Evolutionary conservation across 169 alveolate genomes (phyloP).

Genomic region (Fabrea salina): DNA sequence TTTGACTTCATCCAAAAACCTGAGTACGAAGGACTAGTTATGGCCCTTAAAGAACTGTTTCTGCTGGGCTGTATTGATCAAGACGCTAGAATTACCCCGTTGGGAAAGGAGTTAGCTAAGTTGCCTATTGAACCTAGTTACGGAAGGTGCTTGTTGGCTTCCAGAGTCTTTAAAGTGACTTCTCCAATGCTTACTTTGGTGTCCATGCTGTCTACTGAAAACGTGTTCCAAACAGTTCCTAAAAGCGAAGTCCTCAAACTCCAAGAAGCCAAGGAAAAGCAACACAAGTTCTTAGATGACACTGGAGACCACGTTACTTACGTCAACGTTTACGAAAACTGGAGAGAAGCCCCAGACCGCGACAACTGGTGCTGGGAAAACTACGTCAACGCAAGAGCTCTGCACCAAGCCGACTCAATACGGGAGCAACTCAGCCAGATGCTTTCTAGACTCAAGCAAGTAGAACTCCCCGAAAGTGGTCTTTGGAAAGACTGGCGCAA

Average conservation of each 20-base stretch:
- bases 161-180: slow-evolving; percentile 77
- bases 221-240: slow-evolving; percentile 44
- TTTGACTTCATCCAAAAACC: slow-evolving; percentile 37
- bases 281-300: slow-evolving; percentile 47
- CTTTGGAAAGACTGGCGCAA: slow-evolving; percentile 44
- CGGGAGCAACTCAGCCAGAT: slow-evolving; percentile 86
- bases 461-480: slow-evolving; percentile 32
- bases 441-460: slow-evolving; percentile 72
- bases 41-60: slow-evolving; percentile 25
- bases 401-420: slow-evolving; percentile 89
- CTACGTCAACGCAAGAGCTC: slow-evolving; percentile 85
- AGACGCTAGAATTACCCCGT: slow-evolving; percentile 61
- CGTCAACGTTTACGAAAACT: slow-evolving; percentile 53
- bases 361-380: slow-evolving; percentile 89
- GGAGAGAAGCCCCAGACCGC: slow-evolving; percentile 70
- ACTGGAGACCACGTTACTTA: slow-evolving; percentile 70
- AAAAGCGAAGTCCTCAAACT: slow-evolving; percentile 48
- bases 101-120: slow-evolving; percentile 72
- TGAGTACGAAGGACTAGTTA: background rate
- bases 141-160: slow-evolving; percentile 82
- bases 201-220: slow-evolving; percentile 78
- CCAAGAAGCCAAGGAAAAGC: slow-evolving; percentile 90
- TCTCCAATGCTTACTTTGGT: slow-evolving; percentile 88
- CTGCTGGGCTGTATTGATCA: slow-evolving; percentile 41
- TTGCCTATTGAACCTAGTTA: slow-evolving; percentile 89